Base-by-base conservation (phyloP, 2,329 filamentous ascomycete species). In the Ceratocystiopsis sp. region DNA sequence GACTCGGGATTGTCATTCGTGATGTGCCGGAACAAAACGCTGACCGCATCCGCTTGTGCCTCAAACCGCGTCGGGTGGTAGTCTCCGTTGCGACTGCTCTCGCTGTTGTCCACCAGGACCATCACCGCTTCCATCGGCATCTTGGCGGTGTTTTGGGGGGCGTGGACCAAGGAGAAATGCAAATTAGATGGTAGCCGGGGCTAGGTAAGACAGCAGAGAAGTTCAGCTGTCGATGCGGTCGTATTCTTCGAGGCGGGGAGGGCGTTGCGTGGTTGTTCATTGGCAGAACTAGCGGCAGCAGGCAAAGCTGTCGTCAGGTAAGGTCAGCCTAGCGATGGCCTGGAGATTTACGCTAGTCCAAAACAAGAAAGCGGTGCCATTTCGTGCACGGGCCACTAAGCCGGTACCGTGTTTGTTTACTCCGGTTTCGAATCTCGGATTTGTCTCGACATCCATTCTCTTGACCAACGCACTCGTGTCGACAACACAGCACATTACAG, bases 121-220 rank as follows among this genome's bases (percentile, higher is more conserved):
- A 98, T 96, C 50, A 93, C 93, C 68, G 91, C 93, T 78, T 98
- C 91, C 65, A 98, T 80, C 66, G 80, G 84, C 91, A 98, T 98
- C 59, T 72, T 87, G 77, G 62, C 37, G 43, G 40, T 45, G 38
- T 32, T 34, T 17, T 19, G 41, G 42, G 39, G 46, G 43, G 35
- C 10, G 40, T 8, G 35, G 18, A 37, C 33, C 38, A 21, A 7
- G 34, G 17, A 35, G 8, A 17, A n/a, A 34, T 11, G 35, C 9
- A 29, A 11, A 29, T 4, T 2, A 11, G 10, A 29, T 8, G 25
- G 10, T 29, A 29, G 25, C 9, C 4, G 25, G 25, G 9, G 2
- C 7, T 8, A 29, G 9, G 2, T 8, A 11, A 29, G 25, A 10
- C 25, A 8, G 10, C 7, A 29, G 25, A 29, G 10, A 4, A 29